phyloP scores from a whole-genome alignment of 1,284 basidiomycete genomes.

The Phaffia rhodozyma region DNA sequence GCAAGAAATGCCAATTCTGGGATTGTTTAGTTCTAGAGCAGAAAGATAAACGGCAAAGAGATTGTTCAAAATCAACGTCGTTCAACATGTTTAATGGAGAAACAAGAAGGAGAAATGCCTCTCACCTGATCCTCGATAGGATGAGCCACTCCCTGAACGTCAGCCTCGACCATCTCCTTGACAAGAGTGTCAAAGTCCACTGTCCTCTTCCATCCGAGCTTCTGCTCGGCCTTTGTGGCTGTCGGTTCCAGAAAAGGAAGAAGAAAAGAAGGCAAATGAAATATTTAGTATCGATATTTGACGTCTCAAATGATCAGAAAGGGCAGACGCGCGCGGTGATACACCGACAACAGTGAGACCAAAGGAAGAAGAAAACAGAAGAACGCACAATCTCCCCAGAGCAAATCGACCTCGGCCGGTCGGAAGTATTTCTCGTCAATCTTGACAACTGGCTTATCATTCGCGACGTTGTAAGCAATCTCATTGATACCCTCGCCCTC shows the following conservation, averaged over 20 bases:
- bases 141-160: constrained; percentile 37
- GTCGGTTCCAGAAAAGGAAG: constrained; percentile 24
- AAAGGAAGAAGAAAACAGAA: background rate
- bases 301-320: no score
- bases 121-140: constrained; percentile 15
- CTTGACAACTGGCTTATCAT: constrained; percentile 57
- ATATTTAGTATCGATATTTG: background rate
- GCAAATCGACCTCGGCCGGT: constrained; percentile 71
- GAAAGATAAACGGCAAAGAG: no score
- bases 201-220: constrained; percentile 74
- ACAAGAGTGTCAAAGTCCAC: constrained; percentile 69
- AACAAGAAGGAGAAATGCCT: no score
- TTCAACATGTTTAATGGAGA: no score
- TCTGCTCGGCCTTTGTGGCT: constrained; percentile 55
- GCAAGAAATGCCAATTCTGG: no score
- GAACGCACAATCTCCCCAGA: constrained; percentile 23
- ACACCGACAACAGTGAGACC: background rate
- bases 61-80: no score
- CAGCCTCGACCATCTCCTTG: constrained; percentile 73
- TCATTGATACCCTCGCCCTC: constrained; percentile 59
- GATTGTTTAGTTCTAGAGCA: no score
- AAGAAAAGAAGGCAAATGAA: constrained; percentile 52
- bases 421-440: constrained; percentile 46
- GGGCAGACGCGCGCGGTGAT: background rate
- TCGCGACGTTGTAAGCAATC: constrained; percentile 55